These are phyloP conservation scores for Trametopsis cervina DNA, from an alignment of 768 basidiomycete genomes.

Conservation along the genomic window DNA sequence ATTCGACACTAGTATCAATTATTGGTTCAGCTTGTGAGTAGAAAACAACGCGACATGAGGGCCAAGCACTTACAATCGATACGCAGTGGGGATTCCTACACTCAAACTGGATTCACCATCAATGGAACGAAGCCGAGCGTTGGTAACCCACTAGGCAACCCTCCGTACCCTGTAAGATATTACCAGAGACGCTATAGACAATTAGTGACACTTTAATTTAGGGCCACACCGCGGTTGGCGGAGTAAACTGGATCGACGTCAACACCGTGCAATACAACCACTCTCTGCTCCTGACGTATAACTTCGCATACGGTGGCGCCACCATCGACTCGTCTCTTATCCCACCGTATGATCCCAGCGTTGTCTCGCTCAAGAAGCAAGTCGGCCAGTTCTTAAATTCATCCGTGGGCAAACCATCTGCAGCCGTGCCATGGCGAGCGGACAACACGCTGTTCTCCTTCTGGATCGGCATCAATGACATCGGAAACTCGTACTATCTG, in stretches of 20 bases:
- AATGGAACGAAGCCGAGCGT: conserved; percentile 33
- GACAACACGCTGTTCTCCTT: conserved; percentile 53
- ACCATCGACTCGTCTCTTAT: conserved; percentile 57
- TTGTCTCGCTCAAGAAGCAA: conserved; percentile 52
- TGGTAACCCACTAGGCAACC: conserved; percentile 48
- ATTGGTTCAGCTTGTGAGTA: conserved; percentile 54
- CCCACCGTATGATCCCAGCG: conserved; percentile 41
- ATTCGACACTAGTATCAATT: conserved; percentile 25
- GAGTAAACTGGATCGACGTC: conserved; percentile 55
- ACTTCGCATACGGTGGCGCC: conserved; percentile 62
- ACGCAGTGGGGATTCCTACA: conserved; percentile 50
- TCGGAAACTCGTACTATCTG: conserved; percentile 46
- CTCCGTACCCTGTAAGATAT: conserved; percentile 35
- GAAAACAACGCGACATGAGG: neutral
- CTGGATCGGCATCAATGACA: conserved; percentile 72
- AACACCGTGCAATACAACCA: conserved; percentile 46
- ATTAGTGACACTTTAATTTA: too few relatives aligned
- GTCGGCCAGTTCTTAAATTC: conserved; percentile 49
- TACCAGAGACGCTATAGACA: too few relatives aligned
- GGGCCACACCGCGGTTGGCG: conserved; percentile 47
- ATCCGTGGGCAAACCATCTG: conserved; percentile 40
- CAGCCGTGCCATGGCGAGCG: conserved; percentile 46
- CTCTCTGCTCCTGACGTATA: conserved; percentile 49
- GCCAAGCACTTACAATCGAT: neutral
- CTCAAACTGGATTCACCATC: conserved; percentile 45